These are phyloP conservation scores for Psilocybe tampanensis DNA, from an alignment of 768 basidiomycete species.

Conservation along the genomic window DNA sequence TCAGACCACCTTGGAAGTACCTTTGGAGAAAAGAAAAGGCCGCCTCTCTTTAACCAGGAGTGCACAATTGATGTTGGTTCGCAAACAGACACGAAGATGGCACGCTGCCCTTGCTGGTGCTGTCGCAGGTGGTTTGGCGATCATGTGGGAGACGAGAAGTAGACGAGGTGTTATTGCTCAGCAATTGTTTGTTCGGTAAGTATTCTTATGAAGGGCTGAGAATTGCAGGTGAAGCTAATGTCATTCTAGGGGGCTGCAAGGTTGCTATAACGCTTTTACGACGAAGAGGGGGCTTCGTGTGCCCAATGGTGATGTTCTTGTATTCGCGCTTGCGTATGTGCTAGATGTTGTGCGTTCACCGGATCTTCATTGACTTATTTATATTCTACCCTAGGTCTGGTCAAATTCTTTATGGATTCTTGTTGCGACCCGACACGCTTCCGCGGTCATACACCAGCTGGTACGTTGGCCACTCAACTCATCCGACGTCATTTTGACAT, in stretches of 20 bases:
- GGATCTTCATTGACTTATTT: not conserved
- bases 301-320: constrained; percentile 81
- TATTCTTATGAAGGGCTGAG: constrained; percentile 10
- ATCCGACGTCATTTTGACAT: not conserved
- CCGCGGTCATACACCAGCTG: constrained; percentile 76
- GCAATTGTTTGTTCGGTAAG: constrained; percentile 86
- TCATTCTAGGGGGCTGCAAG: constrained; percentile 88
- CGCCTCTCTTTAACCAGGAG: constrained; percentile 65
- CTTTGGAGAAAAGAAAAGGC: constrained; percentile 39
- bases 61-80: constrained; percentile 63
- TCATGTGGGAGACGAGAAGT: constrained; percentile 75
- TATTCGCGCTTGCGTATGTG: constrained; percentile 77
- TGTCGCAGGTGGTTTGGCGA: constrained; percentile 69
- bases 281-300: constrained; percentile 65
- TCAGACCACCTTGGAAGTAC: constrained; percentile 29
- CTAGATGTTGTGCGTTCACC: not conserved
- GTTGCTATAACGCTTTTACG: constrained; percentile 81
- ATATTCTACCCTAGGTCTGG: constrained; percentile 56
- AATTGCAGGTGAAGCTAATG: too few relatives aligned
- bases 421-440: constrained; percentile 82
- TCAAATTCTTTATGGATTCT: constrained; percentile 83
- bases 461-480: constrained; percentile 41
- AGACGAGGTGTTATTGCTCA: constrained; percentile 74
- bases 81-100: constrained; percentile 74
- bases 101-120: constrained; percentile 81